These are phyloP conservation scores for Dactylis glomerata DNA, from an alignment of 176 grass and related monocot genomes.

Conservation along the genomic window DNA sequence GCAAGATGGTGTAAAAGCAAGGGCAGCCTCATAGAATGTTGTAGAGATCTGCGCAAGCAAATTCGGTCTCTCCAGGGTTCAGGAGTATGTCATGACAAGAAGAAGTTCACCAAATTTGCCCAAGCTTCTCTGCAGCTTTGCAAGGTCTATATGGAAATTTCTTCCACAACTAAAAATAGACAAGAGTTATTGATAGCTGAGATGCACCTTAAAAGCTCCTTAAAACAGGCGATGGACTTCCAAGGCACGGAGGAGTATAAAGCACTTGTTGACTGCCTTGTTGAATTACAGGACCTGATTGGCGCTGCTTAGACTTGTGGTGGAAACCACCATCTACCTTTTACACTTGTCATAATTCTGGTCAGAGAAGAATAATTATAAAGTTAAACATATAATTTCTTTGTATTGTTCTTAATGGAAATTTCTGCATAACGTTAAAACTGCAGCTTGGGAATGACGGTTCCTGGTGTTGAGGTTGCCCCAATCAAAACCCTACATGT, in stretches of 20 bases:
- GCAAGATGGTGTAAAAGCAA: constrained; percentile 76
- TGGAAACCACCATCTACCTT: neutral
- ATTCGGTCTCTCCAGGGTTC: constrained; percentile 90
- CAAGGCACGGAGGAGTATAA: neutral
- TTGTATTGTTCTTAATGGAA: neutral
- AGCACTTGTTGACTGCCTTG: neutral
- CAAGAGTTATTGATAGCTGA: constrained; percentile 64
- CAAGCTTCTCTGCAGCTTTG: constrained; percentile 70
- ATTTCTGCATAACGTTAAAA: neutral
- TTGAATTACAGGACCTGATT: neutral
- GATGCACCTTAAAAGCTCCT: constrained; percentile 79
- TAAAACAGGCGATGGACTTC: constrained; percentile 58
- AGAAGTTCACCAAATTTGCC: constrained; percentile 67
- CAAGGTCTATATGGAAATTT: constrained; percentile 72
- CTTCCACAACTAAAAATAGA: constrained; percentile 48
- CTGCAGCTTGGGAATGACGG: neutral
- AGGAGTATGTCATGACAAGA: constrained; percentile 66
- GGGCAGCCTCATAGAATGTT: constrained; percentile 69
- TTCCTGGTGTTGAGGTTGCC: neutral
- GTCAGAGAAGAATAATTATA: neutral
- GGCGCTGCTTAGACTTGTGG: neutral
- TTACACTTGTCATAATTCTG: neutral
- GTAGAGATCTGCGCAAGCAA: constrained; percentile 66
- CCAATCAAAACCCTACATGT: too few species aligned
- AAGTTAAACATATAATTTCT: neutral